Evolutionary conservation across 2,329 filamentous ascomycete species (phyloP), one percentile per base, ranked within the genome.

Genomic region (Aspergillus pseudonomiae): DNA sequence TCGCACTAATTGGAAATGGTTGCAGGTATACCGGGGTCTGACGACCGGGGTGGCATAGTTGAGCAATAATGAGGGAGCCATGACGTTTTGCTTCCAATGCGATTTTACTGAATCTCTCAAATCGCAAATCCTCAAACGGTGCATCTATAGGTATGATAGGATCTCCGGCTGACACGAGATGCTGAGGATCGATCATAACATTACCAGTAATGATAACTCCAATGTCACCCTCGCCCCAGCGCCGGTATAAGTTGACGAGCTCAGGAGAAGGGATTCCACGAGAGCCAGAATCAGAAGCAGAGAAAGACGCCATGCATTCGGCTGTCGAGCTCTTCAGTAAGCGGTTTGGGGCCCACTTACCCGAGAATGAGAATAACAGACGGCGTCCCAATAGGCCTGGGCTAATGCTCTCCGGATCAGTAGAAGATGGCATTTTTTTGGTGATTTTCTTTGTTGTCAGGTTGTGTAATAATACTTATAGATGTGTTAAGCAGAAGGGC

Each of bases 141-240:
- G 48, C 24, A 28, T 32, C 26, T n/a, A 52, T 19, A 16, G 48
- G 48, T 16, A 52, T 52, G 28, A 52, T 32, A 7, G 48, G 12
- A 52, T 52, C 28, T n/a, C 48, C 48, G 28, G 48, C 28, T 52
- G 48, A 28, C 14, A 32, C 26, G 14, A 52, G 48, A 32, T 52
- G 48, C 48, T 14, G 24, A 28, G 12, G 19, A 52, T 52, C 26
- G 16, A 52, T 52, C 48, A 52, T 52, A 52, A 52, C 11, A 32
- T 32, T 52, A 32, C 48, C 48, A n/a, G 48, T 52, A 30, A 52
- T 52, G 28, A 52, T 52, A 52, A 52, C 24, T 52, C 48, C 48
- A n/a, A 52, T 52, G 26, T 30, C 28, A 19, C 48, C 48, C 26
- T 52, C 48, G 12, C 48, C 48, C 48, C 48, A 52, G 48, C 28